Evolutionary conservation across 129 eudicot genomes (phyloP), one percentile per base, ranked within the genome.

Genomic region (Erigeron canadensis): DNA sequence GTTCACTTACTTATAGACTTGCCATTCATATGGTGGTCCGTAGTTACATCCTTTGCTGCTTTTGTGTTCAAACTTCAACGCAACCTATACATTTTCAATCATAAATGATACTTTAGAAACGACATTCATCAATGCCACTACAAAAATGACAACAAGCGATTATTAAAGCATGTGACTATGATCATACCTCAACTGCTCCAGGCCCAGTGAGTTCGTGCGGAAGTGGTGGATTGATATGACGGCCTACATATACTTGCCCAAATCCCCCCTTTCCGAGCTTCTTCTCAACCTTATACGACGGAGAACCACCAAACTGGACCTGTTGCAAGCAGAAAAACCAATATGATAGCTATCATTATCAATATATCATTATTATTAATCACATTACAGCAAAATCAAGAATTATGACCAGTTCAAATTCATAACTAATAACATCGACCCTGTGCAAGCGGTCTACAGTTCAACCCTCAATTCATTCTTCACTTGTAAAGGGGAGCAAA

Each of bases 21-120:
- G 91, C 98, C 98, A 92, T 59, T 92, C 98, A 64, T 86, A 70
- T 4, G 96, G 98, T 46, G 98, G 95, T 62, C 98, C 95, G 72
- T 89, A 80, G 77, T 85, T 89, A 65, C 98, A 89, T 4, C 98
- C 98, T 84, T 92, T 92, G 91, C 98, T 92, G 76, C 80, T 92
- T 67, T 86, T 77, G 45, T 89, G 96, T 69, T 92, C 98, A 69
- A 92, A 85, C 74, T 92, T 92, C 75, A 92, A 61, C 3, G 98
- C 98, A 16, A 89, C 96, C 96, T 91, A 71, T 38, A 67, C 51
- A 61, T 54, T 28, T 53, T 23, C 54, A 7, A 67, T 8, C 22
- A 41, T 34, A 65, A 6, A 34, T 11, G 12, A 50, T 38, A 73
- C 40, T 53, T 48, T 16, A 18, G 41, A 73, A 28, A 28, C 3